phyloP scores from a whole-genome alignment of 179 eudicot genomes.

The Nepenthes alata region DNA sequence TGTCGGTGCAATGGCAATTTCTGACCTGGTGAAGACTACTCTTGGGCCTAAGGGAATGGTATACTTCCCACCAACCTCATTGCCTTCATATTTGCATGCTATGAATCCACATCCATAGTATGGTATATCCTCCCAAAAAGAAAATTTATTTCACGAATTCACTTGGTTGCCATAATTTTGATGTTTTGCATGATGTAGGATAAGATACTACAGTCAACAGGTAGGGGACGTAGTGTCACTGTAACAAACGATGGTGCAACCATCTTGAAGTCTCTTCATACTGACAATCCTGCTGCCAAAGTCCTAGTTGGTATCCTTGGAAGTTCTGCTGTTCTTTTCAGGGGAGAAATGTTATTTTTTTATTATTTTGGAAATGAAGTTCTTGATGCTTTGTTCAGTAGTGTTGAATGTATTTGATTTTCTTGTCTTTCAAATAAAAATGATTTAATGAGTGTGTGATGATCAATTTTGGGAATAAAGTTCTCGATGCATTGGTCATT shows the following conservation, averaged over 20 bases:
- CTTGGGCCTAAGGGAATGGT: slow-evolving; percentile 99
- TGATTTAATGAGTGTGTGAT: too few relatives aligned
- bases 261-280: slow-evolving; percentile 90
- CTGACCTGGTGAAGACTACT: slow-evolving; percentile 90
- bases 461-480: too few relatives aligned
- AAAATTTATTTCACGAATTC: too few relatives aligned
- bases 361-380: too few relatives aligned
- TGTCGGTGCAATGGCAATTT: slow-evolving; percentile 86
- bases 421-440: neutral
- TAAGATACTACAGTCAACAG: slow-evolving; percentile 92
- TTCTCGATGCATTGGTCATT: too few relatives aligned
- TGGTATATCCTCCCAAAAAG: too few relatives aligned
- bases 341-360: too few relatives aligned
- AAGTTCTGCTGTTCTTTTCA: neutral
- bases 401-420: neutral
- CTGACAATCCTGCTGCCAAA: slow-evolving; percentile 96
- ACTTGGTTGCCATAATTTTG: too few relatives aligned
- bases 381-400: too few relatives aligned
- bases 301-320: slow-evolving; percentile 92
- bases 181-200: slow-evolving; percentile 35
- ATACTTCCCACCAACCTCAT: slow-evolving; percentile 4
- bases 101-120: neutral
- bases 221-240: slow-evolving; percentile 81
- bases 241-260: slow-evolving; percentile 99
- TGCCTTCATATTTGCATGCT: too few relatives aligned